These are phyloP conservation scores for Dalbergia oliveri DNA, from an alignment of 306 rosid genomes.

Conservation along the genomic window DNA sequence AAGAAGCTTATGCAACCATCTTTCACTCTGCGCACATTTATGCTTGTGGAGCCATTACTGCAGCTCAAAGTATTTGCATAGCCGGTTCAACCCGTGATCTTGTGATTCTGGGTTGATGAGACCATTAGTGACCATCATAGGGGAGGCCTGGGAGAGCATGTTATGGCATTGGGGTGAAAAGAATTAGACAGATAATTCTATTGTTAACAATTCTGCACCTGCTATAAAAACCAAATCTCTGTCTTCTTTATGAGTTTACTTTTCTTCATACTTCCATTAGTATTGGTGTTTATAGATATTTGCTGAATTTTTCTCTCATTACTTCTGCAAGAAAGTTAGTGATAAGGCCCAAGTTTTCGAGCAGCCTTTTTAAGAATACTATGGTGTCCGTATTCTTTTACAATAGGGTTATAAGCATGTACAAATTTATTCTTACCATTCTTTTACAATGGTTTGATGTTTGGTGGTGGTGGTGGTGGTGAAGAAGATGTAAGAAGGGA, in stretches of 20 bases:
- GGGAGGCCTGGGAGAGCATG: slow-evolving; percentile 88
- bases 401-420: background rate
- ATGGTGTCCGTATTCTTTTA: background rate
- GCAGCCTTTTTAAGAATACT: background rate
- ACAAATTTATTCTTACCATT: background rate
- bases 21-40: slow-evolving; percentile 86
- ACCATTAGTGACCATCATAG: slow-evolving; percentile 78
- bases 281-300: slow-evolving; percentile 23
- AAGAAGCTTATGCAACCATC: slow-evolving; percentile 94
- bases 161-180: slow-evolving; percentile 86
- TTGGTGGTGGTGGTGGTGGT: no score
- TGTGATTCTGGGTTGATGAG: slow-evolving; percentile 84
- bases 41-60: slow-evolving; percentile 89
- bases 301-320: slow-evolving; percentile 10
- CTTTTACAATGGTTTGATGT: no score
- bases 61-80: slow-evolving; percentile 92
- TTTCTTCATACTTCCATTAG: slow-evolving; percentile 27
- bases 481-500: no score
- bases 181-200: slow-evolving; percentile 79
- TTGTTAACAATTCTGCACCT: slow-evolving; percentile 50
- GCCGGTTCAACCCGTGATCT: slow-evolving; percentile 90
- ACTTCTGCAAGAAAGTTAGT: slow-evolving; percentile 3
- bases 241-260: slow-evolving; percentile 49
- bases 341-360: slow-evolving; percentile 26
- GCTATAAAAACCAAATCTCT: slow-evolving; percentile 50